Percentiles rank a stretch among this genome's conserved stretches.
These are phyloP conservation scores for Stenogyne calaminthoides DNA, from an alignment of 305 asterid species.

Conservation along the genomic window DNA sequence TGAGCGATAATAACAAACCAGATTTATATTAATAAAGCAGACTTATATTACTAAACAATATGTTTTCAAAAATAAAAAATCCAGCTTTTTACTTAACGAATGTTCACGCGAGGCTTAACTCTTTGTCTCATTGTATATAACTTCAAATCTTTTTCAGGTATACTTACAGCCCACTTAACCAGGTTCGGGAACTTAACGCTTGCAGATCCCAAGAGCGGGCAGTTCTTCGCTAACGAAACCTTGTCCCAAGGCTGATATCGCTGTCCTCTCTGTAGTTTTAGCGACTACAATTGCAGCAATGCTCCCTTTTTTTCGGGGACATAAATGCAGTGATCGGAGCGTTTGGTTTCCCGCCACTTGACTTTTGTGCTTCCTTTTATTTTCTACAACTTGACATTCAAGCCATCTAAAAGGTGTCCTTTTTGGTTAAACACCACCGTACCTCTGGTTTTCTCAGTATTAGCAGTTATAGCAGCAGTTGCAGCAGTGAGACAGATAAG, in stretches of 20 bases:
- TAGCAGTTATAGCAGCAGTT: slow-evolving; percentile 69
- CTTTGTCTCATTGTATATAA: too few species aligned
- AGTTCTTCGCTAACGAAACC: slow-evolving; percentile 71
- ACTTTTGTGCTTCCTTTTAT: slow-evolving; percentile 77
- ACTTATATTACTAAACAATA: too few species aligned
- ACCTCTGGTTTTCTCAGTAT: slow-evolving; percentile 58
- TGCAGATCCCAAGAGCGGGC: slow-evolving; percentile 57
- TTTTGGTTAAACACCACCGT: slow-evolving; percentile 63
- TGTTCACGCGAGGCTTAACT: too few species aligned
- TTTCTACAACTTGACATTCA: slow-evolving; percentile 86
- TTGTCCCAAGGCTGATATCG: slow-evolving; percentile 66
- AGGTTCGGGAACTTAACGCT: slow-evolving; percentile 68
- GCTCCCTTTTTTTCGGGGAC: slow-evolving; percentile 94
- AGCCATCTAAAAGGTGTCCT: slow-evolving; percentile 55
- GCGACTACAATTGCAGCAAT: slow-evolving; percentile 83
- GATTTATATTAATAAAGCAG: too few species aligned
- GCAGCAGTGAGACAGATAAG: slow-evolving; percentile 89
- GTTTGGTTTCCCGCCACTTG: slow-evolving; percentile 91
- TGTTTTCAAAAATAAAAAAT: too few species aligned
- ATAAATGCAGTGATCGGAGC: slow-evolving; percentile 84
- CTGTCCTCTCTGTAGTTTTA: slow-evolving; percentile 65
- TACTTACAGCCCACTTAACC: slow-evolving; percentile 95
- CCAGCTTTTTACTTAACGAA: too few species aligned
- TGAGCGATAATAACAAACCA: too few species aligned
- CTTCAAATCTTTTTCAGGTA: slow-evolving; percentile 43